Conservation (phyloP, 257 asterid species). For the Solanum sparsipilum region DNA sequence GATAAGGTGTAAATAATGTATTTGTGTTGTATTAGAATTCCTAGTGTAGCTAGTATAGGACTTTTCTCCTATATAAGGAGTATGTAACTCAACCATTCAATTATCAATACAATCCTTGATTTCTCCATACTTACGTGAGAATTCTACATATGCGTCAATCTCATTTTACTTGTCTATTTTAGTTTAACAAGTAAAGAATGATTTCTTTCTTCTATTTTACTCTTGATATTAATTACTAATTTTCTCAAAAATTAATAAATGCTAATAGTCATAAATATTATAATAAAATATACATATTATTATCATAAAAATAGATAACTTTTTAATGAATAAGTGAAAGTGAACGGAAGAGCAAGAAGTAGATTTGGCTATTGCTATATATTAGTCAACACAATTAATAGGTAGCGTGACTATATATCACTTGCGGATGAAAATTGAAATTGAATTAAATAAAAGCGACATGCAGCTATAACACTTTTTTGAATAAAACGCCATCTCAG, state of each 20-base stretch:
- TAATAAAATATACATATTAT: not conserved
- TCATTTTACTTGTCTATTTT: not conserved
- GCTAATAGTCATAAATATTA: not conserved
- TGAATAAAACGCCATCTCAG: not conserved
- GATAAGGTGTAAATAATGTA: too few species aligned
- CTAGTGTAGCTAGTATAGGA: too few species aligned
- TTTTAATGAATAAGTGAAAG: too few species aligned
- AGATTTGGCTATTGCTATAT: not conserved
- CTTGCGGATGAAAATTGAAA: not conserved
- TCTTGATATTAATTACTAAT: not conserved
- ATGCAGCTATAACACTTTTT: not conserved
- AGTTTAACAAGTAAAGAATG: not conserved
- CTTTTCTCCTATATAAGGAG: too few species aligned
- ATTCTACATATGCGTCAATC: not conserved
- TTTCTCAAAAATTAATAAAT: not conserved
- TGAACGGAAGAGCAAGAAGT: not conserved
- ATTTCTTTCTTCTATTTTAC: not conserved
- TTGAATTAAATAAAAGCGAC: not conserved
- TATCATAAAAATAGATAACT: too few species aligned
- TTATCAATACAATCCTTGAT: too few species aligned
- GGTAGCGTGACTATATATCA: not conserved
- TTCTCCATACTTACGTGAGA: too few species aligned
- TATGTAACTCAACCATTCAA: too few species aligned
- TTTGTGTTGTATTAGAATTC: too few species aligned
- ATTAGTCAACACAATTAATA: not conserved